Evolutionary conservation across 2,329 filamentous ascomycete species (phyloP), one percentile per base, ranked within the genome.

Genomic region (Arachnomyces sp.): DNA sequence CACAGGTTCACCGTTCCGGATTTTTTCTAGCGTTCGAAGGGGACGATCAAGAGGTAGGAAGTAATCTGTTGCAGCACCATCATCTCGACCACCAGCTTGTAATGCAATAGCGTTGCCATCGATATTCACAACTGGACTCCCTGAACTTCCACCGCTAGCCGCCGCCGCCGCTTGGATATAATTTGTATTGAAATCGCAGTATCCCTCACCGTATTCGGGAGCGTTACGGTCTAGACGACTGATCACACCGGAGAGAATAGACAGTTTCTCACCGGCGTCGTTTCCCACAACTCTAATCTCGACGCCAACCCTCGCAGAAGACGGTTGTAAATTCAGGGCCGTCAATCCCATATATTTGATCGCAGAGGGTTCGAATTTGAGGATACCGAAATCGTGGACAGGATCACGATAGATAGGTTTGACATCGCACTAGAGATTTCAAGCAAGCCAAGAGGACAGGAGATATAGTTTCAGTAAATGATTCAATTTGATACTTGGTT

Each of bases 131-230:
- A 98, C 92, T 0, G 92, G 92, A 79, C 86, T 94, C 47, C 92
- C 92, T n/a, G 92, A 98, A 68, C 87, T 95, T 51, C 92, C 92
- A 51, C 92, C 92, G 61, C 89, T 96, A 2, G 92, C 93, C 3
- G 92, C 90, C 3, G 92, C 93, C 11, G 93, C 94, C 48, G 93
- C 92, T 68, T 98, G 92, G 54, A 96, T 96, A 71, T 98, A 98
- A 61, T 94, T 84, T 35, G 80, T 84, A 58, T 84, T 98, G 77
- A 98, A 98, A 61, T 98, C 92, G 63, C 89, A 92, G 63, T 98
- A 98, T 18, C 92, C 92, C 48, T 96, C 92, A 41, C 90, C 90
- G 53, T 98, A 96, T 57, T 98, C 92, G 12, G 92, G 92, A 2
- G 93, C 93, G 64, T 98, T 98, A 52, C 92, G 80, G 57, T 98